Conservation (phyloP, 2,329 filamentous ascomycete species). For the Fusarium goolgardi region DNA sequence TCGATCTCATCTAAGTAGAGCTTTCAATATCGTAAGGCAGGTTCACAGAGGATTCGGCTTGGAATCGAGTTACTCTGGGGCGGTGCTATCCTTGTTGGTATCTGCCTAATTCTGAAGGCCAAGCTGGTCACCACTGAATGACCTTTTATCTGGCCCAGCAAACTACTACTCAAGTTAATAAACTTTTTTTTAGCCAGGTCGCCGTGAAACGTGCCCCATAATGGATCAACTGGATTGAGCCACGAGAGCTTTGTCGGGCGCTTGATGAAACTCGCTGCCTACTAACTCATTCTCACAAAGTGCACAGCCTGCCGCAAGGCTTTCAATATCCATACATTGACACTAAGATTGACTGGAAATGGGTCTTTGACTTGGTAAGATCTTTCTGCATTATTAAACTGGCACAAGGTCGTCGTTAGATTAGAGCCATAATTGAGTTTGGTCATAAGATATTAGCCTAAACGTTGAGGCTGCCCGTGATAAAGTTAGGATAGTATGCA, state of each 20-base stretch:
- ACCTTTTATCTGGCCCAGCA: not conserved
- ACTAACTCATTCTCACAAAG: not conserved
- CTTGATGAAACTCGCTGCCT: conserved; percentile 3
- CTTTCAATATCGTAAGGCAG: not conserved
- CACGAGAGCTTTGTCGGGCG: conserved; percentile 3
- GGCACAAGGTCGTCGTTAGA: too few relatives aligned
- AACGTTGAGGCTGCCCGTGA: not conserved
- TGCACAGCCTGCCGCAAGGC: not conserved
- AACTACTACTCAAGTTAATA: not conserved
- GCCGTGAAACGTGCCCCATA: not conserved
- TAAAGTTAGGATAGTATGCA: not conserved
- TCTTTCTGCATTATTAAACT: not conserved
- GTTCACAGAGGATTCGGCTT: not conserved
- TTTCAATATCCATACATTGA: not conserved
- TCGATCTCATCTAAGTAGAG: not conserved
- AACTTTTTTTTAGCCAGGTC: not conserved
- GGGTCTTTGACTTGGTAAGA: too few relatives aligned
- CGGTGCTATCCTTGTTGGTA: not conserved
- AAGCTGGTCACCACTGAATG: not conserved
- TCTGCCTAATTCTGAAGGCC: not conserved
- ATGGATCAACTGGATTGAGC: not conserved
- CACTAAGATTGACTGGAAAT: not conserved
- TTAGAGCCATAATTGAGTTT: not conserved
- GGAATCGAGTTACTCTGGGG: not conserved
- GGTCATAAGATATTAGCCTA: not conserved